phyloP scores from a whole-genome alignment of 768 basidiomycete species.

The Serpula lacrymans region DNA sequence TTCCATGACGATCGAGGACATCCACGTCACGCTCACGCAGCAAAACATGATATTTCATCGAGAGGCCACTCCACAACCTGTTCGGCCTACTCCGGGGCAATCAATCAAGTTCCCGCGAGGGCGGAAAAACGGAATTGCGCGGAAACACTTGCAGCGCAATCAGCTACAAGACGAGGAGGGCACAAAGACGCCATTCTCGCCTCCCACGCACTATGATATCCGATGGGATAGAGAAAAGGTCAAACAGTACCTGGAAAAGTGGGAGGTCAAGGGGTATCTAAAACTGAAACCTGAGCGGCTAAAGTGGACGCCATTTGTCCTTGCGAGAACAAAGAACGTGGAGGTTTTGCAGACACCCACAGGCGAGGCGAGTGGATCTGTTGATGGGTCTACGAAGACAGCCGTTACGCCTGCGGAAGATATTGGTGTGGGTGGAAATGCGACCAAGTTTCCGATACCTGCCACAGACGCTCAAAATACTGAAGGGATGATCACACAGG shows the following conservation, averaged over 20 bases:
- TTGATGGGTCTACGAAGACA: slow-evolving; percentile 6
- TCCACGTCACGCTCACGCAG: slow-evolving; percentile 67
- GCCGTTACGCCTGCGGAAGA: slow-evolving; percentile 17
- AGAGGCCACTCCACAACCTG: slow-evolving; percentile 43
- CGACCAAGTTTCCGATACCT: not conserved
- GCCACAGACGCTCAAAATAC: too few relatives aligned
- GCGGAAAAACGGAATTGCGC: slow-evolving; percentile 59
- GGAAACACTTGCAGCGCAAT: slow-evolving; percentile 60
- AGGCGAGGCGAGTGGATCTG: slow-evolving; percentile 11
- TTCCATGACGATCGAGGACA: slow-evolving; percentile 89
- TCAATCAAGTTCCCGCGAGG: slow-evolving; percentile 73
- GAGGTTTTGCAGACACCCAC: slow-evolving; percentile 21
- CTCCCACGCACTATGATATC: slow-evolving; percentile 72
- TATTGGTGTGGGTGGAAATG: slow-evolving; percentile 9
- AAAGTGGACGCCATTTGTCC: slow-evolving; percentile 92
- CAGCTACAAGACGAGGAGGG: slow-evolving; percentile 39
- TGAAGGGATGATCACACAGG: too few relatives aligned
- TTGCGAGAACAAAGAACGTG: slow-evolving; percentile 44
- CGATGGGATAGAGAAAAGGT: slow-evolving; percentile 69
- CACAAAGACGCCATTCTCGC: slow-evolving; percentile 52
- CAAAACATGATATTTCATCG: slow-evolving; percentile 70
- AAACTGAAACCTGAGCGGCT: slow-evolving; percentile 76
- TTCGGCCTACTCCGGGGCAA: slow-evolving; percentile 72
- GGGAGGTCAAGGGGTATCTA: slow-evolving; percentile 79
- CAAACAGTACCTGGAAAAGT: slow-evolving; percentile 57